Evolutionary conservation across 495 filamentous ascomycete species (phyloP).

Genomic region (Pseudevernia furfuracea): DNA sequence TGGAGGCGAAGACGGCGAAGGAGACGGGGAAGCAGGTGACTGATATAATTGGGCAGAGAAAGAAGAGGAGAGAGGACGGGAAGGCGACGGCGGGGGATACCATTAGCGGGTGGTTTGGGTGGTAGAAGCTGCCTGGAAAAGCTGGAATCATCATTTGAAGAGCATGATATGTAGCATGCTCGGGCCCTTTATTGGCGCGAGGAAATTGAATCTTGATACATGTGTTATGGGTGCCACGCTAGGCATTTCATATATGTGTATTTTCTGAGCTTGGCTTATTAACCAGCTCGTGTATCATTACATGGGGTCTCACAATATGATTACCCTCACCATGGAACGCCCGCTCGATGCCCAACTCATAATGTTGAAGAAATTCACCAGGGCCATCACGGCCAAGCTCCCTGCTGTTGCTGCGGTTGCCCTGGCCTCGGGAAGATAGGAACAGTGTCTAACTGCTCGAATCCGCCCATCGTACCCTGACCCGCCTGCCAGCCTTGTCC

Average conservation of each 20-base stretch:
- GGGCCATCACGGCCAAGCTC: slow-evolving; percentile 21
- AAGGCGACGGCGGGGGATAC: slow-evolving; percentile 46
- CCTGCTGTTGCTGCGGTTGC: slow-evolving; percentile 30
- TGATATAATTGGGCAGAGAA: slow-evolving; percentile 47
- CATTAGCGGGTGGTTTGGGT: slow-evolving; percentile 45
- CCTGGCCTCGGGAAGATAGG: slow-evolving; percentile 81
- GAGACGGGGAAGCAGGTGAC: slow-evolving; percentile 46
- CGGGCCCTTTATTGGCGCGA: background rate
- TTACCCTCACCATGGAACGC: slow-evolving; percentile 2
- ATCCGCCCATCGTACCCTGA: slow-evolving; percentile 76
- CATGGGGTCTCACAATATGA: slow-evolving; percentile 1
- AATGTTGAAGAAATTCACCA: slow-evolving; percentile 4
- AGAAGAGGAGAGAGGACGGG: slow-evolving; percentile 52
- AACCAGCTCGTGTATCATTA: slow-evolving; percentile 3
- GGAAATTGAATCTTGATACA: background rate
- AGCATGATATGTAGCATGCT: background rate
- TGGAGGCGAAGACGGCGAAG: slow-evolving; percentile 50
- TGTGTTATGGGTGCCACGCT: background rate
- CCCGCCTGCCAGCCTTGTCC: slow-evolving; percentile 79
- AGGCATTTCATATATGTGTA: background rate
- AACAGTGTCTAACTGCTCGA: slow-evolving; percentile 71
- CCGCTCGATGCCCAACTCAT: slow-evolving; percentile 15
- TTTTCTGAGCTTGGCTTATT: background rate
- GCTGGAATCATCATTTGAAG: background rate
- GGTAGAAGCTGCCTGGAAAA: slow-evolving; percentile 5